Evolutionary conservation across 495 filamentous ascomycete genomes (phyloP).

Genomic region (Penicillium taxi): DNA sequence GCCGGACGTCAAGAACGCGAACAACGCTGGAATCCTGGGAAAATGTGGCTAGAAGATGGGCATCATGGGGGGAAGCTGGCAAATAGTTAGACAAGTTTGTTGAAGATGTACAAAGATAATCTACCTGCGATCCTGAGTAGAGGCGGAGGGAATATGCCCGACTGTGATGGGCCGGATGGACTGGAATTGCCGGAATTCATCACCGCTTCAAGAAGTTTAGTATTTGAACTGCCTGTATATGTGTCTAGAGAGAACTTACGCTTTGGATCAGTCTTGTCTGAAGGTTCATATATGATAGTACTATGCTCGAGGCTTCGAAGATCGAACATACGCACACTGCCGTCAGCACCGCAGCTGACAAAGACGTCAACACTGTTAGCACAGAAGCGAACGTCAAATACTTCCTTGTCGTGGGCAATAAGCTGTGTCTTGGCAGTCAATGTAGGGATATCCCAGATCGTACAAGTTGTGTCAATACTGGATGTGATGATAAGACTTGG

Average conservation of each 20-base stretch:
- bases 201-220: slow-evolving; percentile 16
- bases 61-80: slow-evolving; percentile 84
- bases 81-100: not conserved
- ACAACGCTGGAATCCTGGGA: slow-evolving; percentile 88
- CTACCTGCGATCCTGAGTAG: slow-evolving; percentile 72
- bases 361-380: slow-evolving; percentile 95
- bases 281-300: slow-evolving; percentile 98
- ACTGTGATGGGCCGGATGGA: slow-evolving; percentile 63
- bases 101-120: not conserved
- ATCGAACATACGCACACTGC: slow-evolving; percentile 98
- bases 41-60: slow-evolving; percentile 93
- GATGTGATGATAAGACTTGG: slow-evolving; percentile 97
- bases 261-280: slow-evolving; percentile 73
- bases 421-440: slow-evolving; percentile 96
- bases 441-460: slow-evolving; percentile 99
- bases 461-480: slow-evolving; percentile 98
- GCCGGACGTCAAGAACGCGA: slow-evolving; percentile 91
- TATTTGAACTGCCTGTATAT: not conserved
- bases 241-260: slow-evolving; percentile 38
- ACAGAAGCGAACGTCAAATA: slow-evolving; percentile 97
- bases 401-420: slow-evolving; percentile 98
- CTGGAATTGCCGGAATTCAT: slow-evolving; percentile 50
- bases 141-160: slow-evolving; percentile 72
- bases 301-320: slow-evolving; percentile 93
- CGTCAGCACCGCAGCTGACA: slow-evolving; percentile 94